Evolutionary conservation across 306 rosid species (phyloP).

Genomic region (Parietaria judaica): DNA sequence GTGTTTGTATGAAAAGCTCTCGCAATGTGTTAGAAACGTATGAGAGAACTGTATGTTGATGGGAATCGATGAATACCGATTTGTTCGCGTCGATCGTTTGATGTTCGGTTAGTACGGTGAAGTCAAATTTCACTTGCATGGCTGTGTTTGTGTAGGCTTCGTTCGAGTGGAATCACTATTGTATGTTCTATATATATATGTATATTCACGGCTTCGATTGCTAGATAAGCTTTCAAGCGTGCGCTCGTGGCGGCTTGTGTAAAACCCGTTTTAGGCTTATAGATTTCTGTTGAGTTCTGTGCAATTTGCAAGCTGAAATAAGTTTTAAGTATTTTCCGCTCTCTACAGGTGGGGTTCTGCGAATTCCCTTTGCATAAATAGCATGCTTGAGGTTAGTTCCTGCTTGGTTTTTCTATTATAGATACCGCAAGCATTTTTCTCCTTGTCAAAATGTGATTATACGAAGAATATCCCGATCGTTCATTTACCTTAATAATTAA

Average conservation of each 20-base stretch:
- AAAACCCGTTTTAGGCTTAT: too few relatives aligned
- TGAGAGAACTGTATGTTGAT: too few relatives aligned
- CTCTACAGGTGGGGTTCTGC: slow-evolving; percentile 69
- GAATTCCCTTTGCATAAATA: slow-evolving; percentile 75
- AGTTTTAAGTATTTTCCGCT: slow-evolving; percentile 13
- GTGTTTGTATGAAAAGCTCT: too few relatives aligned
- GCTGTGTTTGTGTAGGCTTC: slow-evolving; percentile 46
- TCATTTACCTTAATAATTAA: neutral
- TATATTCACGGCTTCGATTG: too few relatives aligned
- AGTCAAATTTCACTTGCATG: neutral
- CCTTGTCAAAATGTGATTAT: slow-evolving; percentile 12
- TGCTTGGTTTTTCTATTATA: neutral
- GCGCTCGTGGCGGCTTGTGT: too few relatives aligned
- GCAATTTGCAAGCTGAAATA: slow-evolving; percentile 14
- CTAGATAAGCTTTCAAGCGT: too few relatives aligned
- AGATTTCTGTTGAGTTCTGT: neutral
- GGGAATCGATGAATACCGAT: neutral
- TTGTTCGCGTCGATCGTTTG: neutral
- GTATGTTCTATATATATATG: too few relatives aligned
- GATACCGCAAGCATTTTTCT: neutral
- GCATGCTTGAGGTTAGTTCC: slow-evolving; percentile 81
- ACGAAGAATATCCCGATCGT: neutral
- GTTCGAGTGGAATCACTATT: too few relatives aligned
- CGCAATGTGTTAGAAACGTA: too few relatives aligned
- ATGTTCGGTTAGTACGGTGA: neutral